A percentile compares a stretch with the other conserved stretches of the same genome.
These are phyloP conservation scores for Pycnococcus provasolii DNA, from an alignment of 139 green algal species.

Conservation along the genomic window DNA sequence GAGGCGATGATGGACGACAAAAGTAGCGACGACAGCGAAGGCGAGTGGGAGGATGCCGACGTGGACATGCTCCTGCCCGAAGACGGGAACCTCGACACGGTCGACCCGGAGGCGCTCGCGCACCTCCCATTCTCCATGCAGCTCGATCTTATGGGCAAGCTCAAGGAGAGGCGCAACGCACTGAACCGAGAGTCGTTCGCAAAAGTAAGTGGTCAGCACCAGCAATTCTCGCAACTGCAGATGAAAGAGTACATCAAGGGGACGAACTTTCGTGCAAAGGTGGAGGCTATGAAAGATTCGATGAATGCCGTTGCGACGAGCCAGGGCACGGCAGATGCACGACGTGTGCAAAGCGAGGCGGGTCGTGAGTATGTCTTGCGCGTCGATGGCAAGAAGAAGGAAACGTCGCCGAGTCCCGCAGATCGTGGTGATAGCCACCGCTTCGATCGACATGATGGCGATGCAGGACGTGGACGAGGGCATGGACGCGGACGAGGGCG, in stretches of 20 bases:
- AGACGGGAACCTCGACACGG: no score
- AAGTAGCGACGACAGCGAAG: not conserved
- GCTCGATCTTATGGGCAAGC: constrained; percentile 35
- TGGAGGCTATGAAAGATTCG: not conserved
- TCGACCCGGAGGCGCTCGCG: constrained; percentile 31
- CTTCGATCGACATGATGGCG: no score
- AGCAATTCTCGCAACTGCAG: constrained; percentile 28
- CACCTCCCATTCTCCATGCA: constrained; percentile 34
- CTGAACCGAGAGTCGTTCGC: constrained; percentile 34
- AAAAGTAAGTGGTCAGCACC: constrained; percentile 1
- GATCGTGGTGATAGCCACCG: no score
- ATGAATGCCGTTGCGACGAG: not conserved
- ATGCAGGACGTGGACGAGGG: no score
- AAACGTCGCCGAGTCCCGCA: no score
- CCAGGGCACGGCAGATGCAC: no score
- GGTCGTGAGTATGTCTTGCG: no score
- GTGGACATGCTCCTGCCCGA: not conserved
- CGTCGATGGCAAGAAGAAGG: no score
- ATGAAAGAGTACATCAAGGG: constrained; percentile 34
- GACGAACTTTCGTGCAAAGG: not conserved
- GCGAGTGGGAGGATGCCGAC: constrained; percentile 15
- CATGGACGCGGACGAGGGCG: no score
- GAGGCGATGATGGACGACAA: no score
- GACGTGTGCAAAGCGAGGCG: no score
- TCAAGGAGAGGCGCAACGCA: constrained; percentile 26